Evolutionary conservation across 1,284 basidiomycete species (phyloP), one percentile per base, ranked within the genome.

Genomic region (Leccinum idahoense): DNA sequence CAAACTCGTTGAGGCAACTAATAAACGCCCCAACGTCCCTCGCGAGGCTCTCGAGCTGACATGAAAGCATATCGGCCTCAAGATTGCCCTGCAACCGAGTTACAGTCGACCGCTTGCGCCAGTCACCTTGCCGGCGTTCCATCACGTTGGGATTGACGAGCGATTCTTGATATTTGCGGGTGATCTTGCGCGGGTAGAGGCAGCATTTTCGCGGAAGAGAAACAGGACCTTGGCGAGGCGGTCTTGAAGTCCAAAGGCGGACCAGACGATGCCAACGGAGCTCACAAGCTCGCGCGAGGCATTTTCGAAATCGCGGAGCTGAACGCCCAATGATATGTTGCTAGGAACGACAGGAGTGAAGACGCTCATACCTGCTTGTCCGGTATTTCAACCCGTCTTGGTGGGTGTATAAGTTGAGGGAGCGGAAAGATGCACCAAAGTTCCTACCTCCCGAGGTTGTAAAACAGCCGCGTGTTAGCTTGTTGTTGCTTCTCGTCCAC

Each of bases 1-100:
- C 82, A 57, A 85, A 85, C 60, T 82, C 81, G 63, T 81, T 83
- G 58, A 85, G 67, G 63, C 79, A 81, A 55, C 78, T 78, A 14
- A 84, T 70, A 63, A 85, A 85, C 0, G 79, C 77, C 14, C 72
- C 77, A 4, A 85, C 77, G 61, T 85, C 83, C 18, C 71, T 66
- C 3, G 84, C 81, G 10, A 85, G 76, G 41, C 72, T 68, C 62
- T 77, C 75, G 41, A 84, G 65, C 70, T 85, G 73, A 5, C 58
- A n/a, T 7, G 66, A 73, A 35, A 76, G 67, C 60, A 65, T 67
- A 23, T 35, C 32, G 2, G 69, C 66, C n/a, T 74, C 74, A 11
- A 74, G 71, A 54, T 64, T 64, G 32, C 67, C 66, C 26, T 74
- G 63, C 3, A 58, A 18, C 23, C 59, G 3, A 3, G 67, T 65